A percentile compares a stretch with the other conserved stretches of the same genome.
phyloP scores from a whole-genome alignment of 345 rosid species.

The Alliaria petiolata region DNA sequence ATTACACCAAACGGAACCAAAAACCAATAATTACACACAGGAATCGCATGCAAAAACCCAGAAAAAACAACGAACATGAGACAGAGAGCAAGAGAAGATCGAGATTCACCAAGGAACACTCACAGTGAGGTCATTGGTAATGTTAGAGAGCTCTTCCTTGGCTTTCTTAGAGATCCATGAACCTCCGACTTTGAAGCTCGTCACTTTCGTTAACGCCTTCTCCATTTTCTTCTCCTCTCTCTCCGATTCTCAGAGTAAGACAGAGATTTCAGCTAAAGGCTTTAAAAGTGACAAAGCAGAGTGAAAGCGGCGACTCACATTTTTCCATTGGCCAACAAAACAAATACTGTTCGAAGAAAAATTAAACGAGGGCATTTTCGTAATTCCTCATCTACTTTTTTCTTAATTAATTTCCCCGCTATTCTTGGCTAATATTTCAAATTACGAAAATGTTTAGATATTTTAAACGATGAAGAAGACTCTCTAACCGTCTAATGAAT shows the following conservation, averaged over 20 bases:
- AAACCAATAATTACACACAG: neutral
- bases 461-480: neutral
- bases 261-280: neutral
- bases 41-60: neutral
- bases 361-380: neutral
- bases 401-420: constrained; percentile 1
- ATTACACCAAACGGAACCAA: constrained; percentile 26
- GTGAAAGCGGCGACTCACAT: constrained; percentile 26
- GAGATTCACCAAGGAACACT: too few relatives aligned
- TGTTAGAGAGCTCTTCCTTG: constrained; percentile 80
- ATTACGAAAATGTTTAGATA: neutral
- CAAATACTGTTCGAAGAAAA: neutral
- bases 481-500: neutral
- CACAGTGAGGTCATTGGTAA: constrained; percentile 76
- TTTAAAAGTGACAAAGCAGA: constrained; percentile 20
- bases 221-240: constrained; percentile 49
- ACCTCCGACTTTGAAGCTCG: constrained; percentile 77
- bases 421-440: neutral
- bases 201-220: constrained; percentile 82
- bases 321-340: constrained; percentile 1
- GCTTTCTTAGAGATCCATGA: constrained; percentile 96
- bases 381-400: neutral
- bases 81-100: neutral
- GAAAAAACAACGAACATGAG: neutral
- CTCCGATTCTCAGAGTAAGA: neutral